These are phyloP conservation scores for Tulasnella sp. DNA, from an alignment of 768 basidiomycete genomes.

Conservation along the genomic window DNA sequence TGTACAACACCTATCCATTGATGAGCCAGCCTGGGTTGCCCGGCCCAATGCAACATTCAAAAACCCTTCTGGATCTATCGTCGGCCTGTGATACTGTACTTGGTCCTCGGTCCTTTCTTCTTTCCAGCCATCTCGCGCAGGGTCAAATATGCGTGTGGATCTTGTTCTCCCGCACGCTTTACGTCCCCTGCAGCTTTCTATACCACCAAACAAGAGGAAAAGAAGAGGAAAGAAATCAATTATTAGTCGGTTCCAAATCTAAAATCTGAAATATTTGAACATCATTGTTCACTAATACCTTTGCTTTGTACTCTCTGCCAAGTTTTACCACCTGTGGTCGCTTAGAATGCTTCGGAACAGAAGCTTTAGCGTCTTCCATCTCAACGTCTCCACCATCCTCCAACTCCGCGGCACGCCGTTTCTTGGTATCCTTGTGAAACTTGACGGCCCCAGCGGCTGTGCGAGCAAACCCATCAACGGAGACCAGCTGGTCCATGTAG, in stretches of 20 bases:
- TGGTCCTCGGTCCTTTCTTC: conserved; percentile 40
- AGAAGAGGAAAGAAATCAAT: conserved; percentile 17
- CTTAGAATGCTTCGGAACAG: conserved; percentile 34
- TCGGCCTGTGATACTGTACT: conserved; percentile 18
- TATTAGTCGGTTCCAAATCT: conserved; percentile 3
- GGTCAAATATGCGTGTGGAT: conserved; percentile 88
- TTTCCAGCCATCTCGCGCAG: conserved; percentile 53
- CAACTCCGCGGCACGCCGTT: conserved; percentile 63
- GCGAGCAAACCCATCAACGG: conserved; percentile 82
- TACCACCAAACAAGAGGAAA: too few relatives aligned
- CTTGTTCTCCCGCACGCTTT: conserved; percentile 68
- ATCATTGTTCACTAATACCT: conserved; percentile 44
- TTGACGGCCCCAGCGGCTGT: conserved; percentile 77
- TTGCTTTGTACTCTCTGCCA: conserved; percentile 92
- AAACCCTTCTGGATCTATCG: background rate
- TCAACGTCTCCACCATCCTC: conserved; percentile 51
- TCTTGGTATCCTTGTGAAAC: conserved; percentile 96
- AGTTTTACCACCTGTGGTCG: conserved; percentile 41
- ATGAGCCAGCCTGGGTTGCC: background rate
- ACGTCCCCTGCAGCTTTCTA: conserved; percentile 94
- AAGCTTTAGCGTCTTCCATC: conserved; percentile 48
- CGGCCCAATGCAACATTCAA: too few relatives aligned
- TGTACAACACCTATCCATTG: background rate
- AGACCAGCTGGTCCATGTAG: conserved; percentile 72
- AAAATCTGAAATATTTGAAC: background rate